These are phyloP conservation scores for Aspergillus bombycis DNA, from an alignment of 2,329 filamentous ascomycete species.

Conservation along the genomic window DNA sequence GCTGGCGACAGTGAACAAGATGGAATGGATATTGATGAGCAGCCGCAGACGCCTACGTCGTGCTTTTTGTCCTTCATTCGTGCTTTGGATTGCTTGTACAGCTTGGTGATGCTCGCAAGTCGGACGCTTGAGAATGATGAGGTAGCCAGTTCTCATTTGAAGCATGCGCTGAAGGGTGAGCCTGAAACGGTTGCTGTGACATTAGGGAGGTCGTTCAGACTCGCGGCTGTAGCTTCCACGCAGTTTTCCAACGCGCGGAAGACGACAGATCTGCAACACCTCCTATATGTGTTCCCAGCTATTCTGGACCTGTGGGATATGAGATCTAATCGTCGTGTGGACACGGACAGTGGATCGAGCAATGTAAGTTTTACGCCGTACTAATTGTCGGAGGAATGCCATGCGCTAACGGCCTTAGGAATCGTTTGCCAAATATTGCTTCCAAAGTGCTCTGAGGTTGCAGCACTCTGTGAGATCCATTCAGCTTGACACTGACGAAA, in stretches of 20 bases:
- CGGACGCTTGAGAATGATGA: conserved; percentile 31
- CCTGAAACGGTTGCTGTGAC: conserved; percentile 38
- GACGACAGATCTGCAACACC: conserved; percentile 37
- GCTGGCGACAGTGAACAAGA: conserved; percentile 28
- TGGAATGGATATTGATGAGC: conserved; percentile 35
- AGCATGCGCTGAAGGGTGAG: conserved; percentile 42
- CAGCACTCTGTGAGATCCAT: conserved; percentile 31
- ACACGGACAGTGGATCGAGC: conserved; percentile 36
- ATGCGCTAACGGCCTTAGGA: conserved; percentile 24
- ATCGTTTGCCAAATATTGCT: conserved; percentile 38
- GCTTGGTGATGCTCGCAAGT: conserved; percentile 32
- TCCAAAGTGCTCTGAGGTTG: conserved; percentile 39
- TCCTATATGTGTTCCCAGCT: conserved; percentile 38
- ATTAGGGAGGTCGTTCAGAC: conserved; percentile 38
- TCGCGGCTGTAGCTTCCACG: conserved; percentile 35
- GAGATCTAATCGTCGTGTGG: conserved; percentile 38
- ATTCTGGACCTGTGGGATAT: conserved; percentile 43
- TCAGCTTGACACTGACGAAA: conserved; percentile 36
- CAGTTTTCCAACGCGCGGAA: conserved; percentile 33
- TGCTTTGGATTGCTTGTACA: conserved; percentile 39
- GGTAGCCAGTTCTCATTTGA: conserved; percentile 43
- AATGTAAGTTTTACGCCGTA: conserved; percentile 31
- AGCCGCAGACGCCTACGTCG: conserved; percentile 32
- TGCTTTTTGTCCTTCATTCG: conserved; percentile 40
- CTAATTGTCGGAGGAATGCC: background rate